These are phyloP conservation scores for Cryptococcus deneoformans DNA, from an alignment of 1,284 basidiomycete genomes.

Conservation along the genomic window DNA sequence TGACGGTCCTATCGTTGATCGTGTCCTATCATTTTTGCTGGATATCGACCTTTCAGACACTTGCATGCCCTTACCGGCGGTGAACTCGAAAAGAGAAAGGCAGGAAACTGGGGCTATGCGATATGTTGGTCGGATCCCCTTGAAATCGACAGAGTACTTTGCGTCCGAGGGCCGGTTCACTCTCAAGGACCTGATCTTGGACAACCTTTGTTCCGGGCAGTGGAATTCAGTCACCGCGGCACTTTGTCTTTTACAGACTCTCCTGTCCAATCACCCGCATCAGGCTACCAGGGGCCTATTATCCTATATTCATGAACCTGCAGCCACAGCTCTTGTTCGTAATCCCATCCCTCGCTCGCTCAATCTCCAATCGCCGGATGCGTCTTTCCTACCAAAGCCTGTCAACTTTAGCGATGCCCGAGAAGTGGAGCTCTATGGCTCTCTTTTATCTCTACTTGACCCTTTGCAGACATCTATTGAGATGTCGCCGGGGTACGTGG, in stretches of 20 bases:
- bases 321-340: constrained; percentile 50
- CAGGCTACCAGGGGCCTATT: constrained; percentile 66
- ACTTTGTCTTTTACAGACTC: constrained; percentile 71
- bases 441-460: constrained; percentile 76
- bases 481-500: constrained; percentile 79
- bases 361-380: constrained; percentile 40
- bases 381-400: constrained; percentile 9
- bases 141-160: constrained; percentile 68
- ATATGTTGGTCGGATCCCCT: constrained; percentile 32
- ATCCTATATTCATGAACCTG: constrained; percentile 60
- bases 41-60: constrained; percentile 14
- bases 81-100: constrained; percentile 6
- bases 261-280: constrained; percentile 67
- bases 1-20: constrained; percentile 53
- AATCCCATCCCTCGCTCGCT: constrained; percentile 18
- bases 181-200: constrained; percentile 77
- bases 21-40: constrained; percentile 33
- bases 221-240: constrained; percentile 67
- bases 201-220: constrained; percentile 68
- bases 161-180: constrained; percentile 83
- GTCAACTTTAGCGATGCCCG: constrained; percentile 28
- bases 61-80: background rate
- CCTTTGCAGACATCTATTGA: constrained; percentile 59
- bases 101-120: constrained; percentile 28
- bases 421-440: constrained; percentile 64